These are phyloP conservation scores for Tylopilus sp. DNA, from an alignment of 768 basidiomycete species.

Conservation along the genomic window DNA sequence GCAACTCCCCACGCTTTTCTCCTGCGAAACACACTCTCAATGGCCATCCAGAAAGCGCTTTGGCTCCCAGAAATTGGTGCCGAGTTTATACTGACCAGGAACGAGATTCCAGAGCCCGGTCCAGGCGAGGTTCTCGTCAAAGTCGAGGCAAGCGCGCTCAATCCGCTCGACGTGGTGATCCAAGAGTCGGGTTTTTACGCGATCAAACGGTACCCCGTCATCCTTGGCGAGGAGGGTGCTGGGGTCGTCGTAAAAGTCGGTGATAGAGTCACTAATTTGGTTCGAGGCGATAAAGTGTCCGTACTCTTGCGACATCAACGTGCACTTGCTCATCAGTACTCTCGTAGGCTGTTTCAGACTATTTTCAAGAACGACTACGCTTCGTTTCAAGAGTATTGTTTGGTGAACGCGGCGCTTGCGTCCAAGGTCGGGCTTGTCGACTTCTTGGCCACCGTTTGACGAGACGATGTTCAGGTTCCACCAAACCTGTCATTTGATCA, in stretches of 20 bases:
- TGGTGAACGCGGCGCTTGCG: constrained; percentile 11
- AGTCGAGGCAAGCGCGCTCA: constrained; percentile 38
- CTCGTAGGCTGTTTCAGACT: constrained; percentile 12
- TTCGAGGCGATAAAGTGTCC: constrained; percentile 31
- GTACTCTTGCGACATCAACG: neutral
- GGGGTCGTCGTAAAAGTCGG: constrained; percentile 37
- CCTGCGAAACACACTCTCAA: neutral
- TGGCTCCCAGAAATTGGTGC: constrained; percentile 12
- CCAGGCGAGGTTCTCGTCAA: constrained; percentile 42
- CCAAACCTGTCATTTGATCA: constrained; percentile 33
- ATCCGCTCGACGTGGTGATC: constrained; percentile 37
- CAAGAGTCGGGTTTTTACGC: neutral
- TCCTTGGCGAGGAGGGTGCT: constrained; percentile 36
- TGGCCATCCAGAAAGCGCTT: constrained; percentile 10
- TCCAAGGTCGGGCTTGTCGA: constrained; percentile 4
- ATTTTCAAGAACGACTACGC: constrained; percentile 1
- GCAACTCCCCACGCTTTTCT: no score
- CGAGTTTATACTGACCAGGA: constrained; percentile 1
- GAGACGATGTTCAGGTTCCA: constrained; percentile 27
- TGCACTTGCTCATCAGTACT: no score
- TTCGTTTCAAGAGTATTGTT: constrained; percentile 25
- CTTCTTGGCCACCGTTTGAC: neutral
- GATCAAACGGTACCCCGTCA: constrained; percentile 33
- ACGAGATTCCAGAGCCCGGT: constrained; percentile 33
- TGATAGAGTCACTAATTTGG: constrained; percentile 31